Evolutionary conservation across 2,329 filamentous ascomycete genomes (phyloP).

Genomic region (Cladosporium sp.): DNA sequence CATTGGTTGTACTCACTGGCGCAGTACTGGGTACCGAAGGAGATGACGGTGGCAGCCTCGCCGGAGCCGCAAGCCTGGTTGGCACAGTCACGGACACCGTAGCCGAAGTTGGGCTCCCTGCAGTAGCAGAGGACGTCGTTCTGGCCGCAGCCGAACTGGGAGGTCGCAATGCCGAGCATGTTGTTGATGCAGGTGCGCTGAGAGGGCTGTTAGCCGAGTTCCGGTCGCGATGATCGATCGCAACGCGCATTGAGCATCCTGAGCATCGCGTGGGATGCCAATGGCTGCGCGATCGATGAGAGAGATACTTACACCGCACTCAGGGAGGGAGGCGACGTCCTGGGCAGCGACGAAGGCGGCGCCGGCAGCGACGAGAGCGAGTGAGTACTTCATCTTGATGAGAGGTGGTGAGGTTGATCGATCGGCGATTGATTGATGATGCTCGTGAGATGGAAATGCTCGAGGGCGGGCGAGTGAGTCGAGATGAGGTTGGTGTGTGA

Average conservation of each 20-base stretch:
- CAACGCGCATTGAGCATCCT: neutral
- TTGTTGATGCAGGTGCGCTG: slow-evolving; percentile 40
- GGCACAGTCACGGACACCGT: slow-evolving; percentile 42
- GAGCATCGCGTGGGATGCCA: neutral
- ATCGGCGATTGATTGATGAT: slow-evolving; percentile 13
- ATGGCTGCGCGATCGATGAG: neutral
- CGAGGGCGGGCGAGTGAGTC: slow-evolving; percentile 5
- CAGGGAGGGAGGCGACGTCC: slow-evolving; percentile 31
- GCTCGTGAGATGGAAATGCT: slow-evolving; percentile 7
- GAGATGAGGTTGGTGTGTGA: slow-evolving; percentile 1
- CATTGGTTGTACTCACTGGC: slow-evolving; percentile 23
- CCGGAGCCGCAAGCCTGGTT: slow-evolving; percentile 35
- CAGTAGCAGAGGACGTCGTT: slow-evolving; percentile 40
- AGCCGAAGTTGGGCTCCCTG: slow-evolving; percentile 38
- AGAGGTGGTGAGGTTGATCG: slow-evolving; percentile 5
- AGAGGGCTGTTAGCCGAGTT: slow-evolving; percentile 7
- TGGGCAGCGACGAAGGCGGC: slow-evolving; percentile 38
- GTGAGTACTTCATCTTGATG: slow-evolving; percentile 37
- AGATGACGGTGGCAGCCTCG: slow-evolving; percentile 34
- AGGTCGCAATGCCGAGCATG: slow-evolving; percentile 36
- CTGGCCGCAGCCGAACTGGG: slow-evolving; percentile 33
- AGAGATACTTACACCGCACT: slow-evolving; percentile 38
- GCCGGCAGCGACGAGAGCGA: slow-evolving; percentile 33
- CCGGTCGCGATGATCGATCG: neutral
- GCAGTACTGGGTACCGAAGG: slow-evolving; percentile 39